A percentile compares a stretch with the other conserved stretches of the same genome.
These are phyloP conservation scores for Cyclotella atomus DNA, from an alignment of 108 stramenopile genomes.

Conservation along the genomic window DNA sequence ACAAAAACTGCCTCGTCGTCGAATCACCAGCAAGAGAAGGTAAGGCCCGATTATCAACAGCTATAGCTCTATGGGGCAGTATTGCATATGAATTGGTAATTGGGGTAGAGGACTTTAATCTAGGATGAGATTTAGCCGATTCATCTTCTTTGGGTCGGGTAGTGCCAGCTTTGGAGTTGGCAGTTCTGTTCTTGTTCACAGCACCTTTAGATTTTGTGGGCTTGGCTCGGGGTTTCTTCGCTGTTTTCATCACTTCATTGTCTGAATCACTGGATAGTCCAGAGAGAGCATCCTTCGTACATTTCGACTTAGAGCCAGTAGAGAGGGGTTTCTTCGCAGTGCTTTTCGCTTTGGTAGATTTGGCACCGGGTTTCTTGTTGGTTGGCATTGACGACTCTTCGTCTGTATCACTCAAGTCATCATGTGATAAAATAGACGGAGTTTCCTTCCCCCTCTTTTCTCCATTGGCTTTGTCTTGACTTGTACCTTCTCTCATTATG, in stretches of 20 bases:
- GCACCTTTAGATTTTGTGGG: too few relatives aligned
- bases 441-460: not conserved
- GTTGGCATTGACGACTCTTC: not conserved
- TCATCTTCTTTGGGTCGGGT: not conserved
- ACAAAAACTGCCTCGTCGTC: constrained; percentile 30
- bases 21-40: constrained; percentile 44
- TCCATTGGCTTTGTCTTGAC: not conserved
- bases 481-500: not conserved
- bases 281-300: not conserved
- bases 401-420: not conserved
- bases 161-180: not conserved
- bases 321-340: not conserved
- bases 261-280: not conserved
- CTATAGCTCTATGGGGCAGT: constrained; percentile 28
- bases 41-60: constrained; percentile 44
- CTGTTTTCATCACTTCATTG: not conserved
- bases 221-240: not conserved
- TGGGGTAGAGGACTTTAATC: not conserved
- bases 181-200: constrained; percentile 20
- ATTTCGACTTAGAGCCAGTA: not conserved
- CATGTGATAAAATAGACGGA: not conserved
- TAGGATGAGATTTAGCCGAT: too few relatives aligned
- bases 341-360: not conserved
- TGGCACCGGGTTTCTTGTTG: not conserved
- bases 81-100: not conserved